These are phyloP conservation scores for Leucocoprinus leucothites DNA, from an alignment of 768 basidiomycete species.

Conservation along the genomic window DNA sequence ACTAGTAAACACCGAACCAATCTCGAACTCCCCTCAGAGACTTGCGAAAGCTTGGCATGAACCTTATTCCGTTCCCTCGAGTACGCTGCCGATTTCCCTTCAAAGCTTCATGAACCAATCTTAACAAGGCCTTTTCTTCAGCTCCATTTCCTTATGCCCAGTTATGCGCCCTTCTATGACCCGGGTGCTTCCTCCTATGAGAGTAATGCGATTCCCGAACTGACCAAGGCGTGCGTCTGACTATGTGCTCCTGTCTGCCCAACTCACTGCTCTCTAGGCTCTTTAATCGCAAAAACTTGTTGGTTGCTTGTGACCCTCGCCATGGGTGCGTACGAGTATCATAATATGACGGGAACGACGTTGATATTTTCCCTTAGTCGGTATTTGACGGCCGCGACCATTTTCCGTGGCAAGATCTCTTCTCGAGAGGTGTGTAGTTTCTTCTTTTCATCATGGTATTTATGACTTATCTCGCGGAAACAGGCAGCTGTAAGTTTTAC, in stretches of 20 bases:
- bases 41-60: conserved; percentile 87
- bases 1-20: too few relatives aligned
- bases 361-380: conserved; percentile 41
- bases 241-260: background rate
- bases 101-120: background rate
- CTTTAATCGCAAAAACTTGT: conserved; percentile 76
- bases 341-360: conserved; percentile 6
- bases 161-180: conserved; percentile 87
- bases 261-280: conserved; percentile 39
- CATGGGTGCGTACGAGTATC: conserved; percentile 51
- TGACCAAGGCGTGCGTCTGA: conserved; percentile 65
- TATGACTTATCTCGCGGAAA: conserved; percentile 33
- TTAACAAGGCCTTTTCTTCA: conserved; percentile 27
- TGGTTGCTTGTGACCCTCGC: conserved; percentile 82
- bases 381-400: conserved; percentile 83
- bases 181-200: conserved; percentile 60
- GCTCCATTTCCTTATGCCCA: conserved; percentile 96
- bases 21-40: conserved; percentile 43
- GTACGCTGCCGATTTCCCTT: conserved; percentile 35
- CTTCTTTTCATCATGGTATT: conserved; percentile 18
- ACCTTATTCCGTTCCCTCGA: conserved; percentile 95
- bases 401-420: conserved; percentile 81
- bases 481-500: conserved; percentile 50
- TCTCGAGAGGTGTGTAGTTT: conserved; percentile 68
- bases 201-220: conserved; percentile 57